These are phyloP conservation scores for Cladosporium sp. DNA, from an alignment of 2,329 filamentous ascomycete species.

Conservation along the genomic window DNA sequence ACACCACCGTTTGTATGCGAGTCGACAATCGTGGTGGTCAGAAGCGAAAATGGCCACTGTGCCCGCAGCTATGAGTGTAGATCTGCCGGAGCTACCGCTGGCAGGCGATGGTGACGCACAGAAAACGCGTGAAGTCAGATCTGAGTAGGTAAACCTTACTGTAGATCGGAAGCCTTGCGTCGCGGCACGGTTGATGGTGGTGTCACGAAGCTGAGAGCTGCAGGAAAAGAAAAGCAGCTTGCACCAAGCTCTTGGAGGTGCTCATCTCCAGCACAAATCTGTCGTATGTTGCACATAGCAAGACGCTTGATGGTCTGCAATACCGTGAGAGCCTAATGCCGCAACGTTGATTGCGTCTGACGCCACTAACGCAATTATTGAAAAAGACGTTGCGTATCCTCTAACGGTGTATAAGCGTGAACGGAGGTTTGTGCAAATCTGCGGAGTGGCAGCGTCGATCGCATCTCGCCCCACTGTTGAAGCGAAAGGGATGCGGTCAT, in stretches of 20 bases:
- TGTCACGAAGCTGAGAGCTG: not conserved
- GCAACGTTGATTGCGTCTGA: not conserved
- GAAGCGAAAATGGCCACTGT: not conserved
- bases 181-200: not conserved
- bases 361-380: not conserved
- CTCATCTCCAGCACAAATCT: not conserved
- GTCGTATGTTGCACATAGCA: not conserved
- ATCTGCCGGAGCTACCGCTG: not conserved
- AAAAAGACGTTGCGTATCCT: not conserved
- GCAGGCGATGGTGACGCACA: slow-evolving; percentile 4
- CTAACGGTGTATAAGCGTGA: not conserved
- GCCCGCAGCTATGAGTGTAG: not conserved
- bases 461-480: not conserved
- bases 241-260: not conserved
- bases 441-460: not conserved
- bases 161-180: not conserved
- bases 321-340: not conserved
- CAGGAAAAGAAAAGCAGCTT: not conserved
- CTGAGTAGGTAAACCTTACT: slow-evolving; percentile 1
- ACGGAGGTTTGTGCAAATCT: not conserved
- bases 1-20: not conserved
- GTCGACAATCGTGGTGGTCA: not conserved
- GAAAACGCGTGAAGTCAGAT: slow-evolving; percentile 3
- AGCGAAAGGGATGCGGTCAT: slow-evolving; percentile 7
- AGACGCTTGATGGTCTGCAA: not conserved